Conservation (phyloP, 257 asterid genomes). For the Nicotiana undulata region DNA sequence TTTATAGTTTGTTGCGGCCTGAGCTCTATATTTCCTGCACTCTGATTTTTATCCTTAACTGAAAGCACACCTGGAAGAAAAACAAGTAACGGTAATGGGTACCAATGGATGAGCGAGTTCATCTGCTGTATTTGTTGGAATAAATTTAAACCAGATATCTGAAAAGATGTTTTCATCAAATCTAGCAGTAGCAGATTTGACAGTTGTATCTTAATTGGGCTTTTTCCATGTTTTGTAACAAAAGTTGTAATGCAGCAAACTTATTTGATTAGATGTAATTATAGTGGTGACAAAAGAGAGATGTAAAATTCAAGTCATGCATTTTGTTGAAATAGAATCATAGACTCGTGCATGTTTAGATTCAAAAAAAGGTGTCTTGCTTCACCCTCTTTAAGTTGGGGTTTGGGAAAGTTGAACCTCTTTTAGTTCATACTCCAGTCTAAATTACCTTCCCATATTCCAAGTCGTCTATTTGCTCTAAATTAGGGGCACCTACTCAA, state of each 20-base stretch:
- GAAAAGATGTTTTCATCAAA: neutral
- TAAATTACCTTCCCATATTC: no score
- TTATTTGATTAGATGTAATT: neutral
- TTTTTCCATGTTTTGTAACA: neutral
- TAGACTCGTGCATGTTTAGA: no score
- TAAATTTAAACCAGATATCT: neutral
- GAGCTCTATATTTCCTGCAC: neutral
- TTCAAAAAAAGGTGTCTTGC: no score
- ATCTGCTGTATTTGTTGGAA: neutral
- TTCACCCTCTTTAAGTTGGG: no score
- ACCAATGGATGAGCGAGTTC: neutral
- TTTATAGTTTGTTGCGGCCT: neutral
- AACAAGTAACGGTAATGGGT: neutral
- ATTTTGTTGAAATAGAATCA: no score
- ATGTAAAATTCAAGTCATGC: no score
- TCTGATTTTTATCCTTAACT: neutral
- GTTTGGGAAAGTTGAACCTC: no score
- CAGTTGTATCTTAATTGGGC: neutral
- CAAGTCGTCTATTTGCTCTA: no score
- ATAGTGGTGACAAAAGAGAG: neutral
- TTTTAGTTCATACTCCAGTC: no score
- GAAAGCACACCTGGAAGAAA: neutral
- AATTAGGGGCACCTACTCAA: no score
- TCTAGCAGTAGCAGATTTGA: neutral
- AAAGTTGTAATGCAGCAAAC: neutral